Conservation (phyloP, 345 rosid genomes). For the Camelina laxa region DNA sequence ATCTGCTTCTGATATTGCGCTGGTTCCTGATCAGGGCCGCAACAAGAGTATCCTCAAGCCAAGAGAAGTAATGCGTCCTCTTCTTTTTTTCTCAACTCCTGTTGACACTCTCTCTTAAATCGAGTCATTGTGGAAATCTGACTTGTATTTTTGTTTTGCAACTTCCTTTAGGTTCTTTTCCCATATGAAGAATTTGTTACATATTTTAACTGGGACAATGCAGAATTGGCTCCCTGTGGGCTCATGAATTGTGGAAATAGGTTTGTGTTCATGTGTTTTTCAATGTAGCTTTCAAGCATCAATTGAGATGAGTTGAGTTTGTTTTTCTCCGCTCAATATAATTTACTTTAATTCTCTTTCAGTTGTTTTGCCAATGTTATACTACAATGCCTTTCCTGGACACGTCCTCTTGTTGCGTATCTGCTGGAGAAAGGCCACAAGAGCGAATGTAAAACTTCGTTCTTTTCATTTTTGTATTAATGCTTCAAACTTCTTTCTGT, state of each 20-base stretch:
- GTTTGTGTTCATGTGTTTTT: conserved; percentile 44
- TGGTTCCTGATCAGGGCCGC: conserved; percentile 53
- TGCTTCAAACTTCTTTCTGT: conserved; percentile 8
- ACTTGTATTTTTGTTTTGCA: conserved; percentile 25
- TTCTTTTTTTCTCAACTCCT: not conserved
- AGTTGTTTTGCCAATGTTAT: conserved; percentile 97
- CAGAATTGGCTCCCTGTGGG: conserved; percentile 77
- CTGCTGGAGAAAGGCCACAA: conserved; percentile 83
- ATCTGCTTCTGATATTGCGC: conserved; percentile 52
- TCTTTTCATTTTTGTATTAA: conserved; percentile 7
- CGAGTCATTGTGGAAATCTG: conserved; percentile 17
- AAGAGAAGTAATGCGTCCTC: conserved; percentile 52
- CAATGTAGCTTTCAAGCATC: conserved; percentile 7
- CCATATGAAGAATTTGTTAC: conserved; percentile 82
- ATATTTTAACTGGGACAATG: conserved; percentile 73
- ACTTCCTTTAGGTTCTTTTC: conserved; percentile 71
- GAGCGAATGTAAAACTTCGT: conserved; percentile 64
- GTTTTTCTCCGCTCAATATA: not conserved
- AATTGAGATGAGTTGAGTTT: conserved; percentile 14
- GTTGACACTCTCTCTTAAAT: not conserved
- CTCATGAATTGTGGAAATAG: conserved; percentile 99
- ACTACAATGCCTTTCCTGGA: conserved; percentile 88
- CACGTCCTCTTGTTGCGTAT: conserved; percentile 90
- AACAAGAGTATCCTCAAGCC: conserved; percentile 55
- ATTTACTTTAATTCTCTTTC: conserved; percentile 36